A percentile compares a stretch with the other conserved stretches of the same genome.
Evolutionary conservation across 78 protist genomes (phyloP).

Genomic region (Dictyostelium firmibasis): DNA sequence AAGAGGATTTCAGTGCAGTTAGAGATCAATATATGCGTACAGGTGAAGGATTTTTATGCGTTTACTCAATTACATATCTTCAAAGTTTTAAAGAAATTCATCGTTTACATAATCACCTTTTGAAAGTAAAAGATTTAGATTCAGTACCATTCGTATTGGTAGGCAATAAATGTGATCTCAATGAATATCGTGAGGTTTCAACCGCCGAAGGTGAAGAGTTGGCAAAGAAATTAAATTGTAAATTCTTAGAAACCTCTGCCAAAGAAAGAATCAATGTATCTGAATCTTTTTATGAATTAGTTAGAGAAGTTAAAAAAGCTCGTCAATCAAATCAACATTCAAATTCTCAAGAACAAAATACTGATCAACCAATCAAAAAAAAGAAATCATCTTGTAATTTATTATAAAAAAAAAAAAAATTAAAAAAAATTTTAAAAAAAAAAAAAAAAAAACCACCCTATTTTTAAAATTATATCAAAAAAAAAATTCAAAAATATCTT

Average conservation of each 20-base stretch:
- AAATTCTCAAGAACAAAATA: background rate
- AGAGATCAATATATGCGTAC: conserved; percentile 80
- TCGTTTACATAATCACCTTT: conserved; percentile 53
- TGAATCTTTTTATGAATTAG: conserved; percentile 77
- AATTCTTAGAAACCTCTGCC: conserved; percentile 75
- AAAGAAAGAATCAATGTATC: conserved; percentile 71
- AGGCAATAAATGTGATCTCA: conserved; percentile 95
- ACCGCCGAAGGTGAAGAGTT: conserved; percentile 73
- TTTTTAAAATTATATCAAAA: too few species aligned
- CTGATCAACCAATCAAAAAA: conserved; percentile 19
- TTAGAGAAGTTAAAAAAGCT: conserved; percentile 66
- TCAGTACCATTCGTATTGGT: conserved; percentile 88
- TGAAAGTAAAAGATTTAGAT: conserved; percentile 77
- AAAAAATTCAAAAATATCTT: background rate
- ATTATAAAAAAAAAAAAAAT: conserved; percentile 9
- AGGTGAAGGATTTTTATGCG: conserved; percentile 83
- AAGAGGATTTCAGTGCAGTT: conserved; percentile 84
- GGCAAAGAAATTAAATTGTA: conserved; percentile 73
- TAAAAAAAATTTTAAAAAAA: background rate
- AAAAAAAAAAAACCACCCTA: too few species aligned
- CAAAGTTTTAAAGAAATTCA: conserved; percentile 64
- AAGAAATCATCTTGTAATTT: conserved; percentile 53
- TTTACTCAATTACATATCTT: conserved; percentile 72
- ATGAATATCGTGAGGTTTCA: conserved; percentile 78
- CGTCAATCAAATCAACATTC: background rate